Evolutionary conservation across 257 asterid species (phyloP).

Genomic region (Pogostemon cablin): DNA sequence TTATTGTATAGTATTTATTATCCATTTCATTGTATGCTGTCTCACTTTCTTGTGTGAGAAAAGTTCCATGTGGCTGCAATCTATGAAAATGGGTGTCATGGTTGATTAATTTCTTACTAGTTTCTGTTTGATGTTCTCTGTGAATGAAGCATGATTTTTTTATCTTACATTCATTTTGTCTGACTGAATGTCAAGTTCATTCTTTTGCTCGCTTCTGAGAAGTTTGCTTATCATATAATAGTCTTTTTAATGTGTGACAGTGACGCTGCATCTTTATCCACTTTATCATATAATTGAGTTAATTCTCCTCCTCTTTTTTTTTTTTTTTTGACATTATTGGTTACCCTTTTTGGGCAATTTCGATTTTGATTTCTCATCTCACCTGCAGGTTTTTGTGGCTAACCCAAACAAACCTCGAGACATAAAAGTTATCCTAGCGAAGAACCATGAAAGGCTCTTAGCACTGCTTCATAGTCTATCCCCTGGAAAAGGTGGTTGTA

Average conservation of each 20-base stretch:
- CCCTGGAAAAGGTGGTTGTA: slow-evolving; percentile 71
- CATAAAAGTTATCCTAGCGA: slow-evolving; percentile 76
- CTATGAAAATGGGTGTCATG: not conserved
- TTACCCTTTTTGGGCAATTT: slow-evolving; percentile 21
- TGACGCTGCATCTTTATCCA: not conserved
- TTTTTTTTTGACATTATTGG: not conserved
- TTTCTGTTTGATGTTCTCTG: not conserved
- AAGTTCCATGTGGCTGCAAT: not conserved
- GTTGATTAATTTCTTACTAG: not conserved
- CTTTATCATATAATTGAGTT: not conserved
- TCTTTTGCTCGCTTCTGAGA: slow-evolving; percentile 9
- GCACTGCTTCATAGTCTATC: slow-evolving; percentile 72
- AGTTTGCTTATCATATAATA: slow-evolving; percentile 7
- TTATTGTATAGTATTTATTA: not conserved
- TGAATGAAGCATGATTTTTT: not conserved
- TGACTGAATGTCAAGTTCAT: slow-evolving; percentile 12
- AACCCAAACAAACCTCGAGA: slow-evolving; percentile 97
- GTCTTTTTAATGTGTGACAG: not conserved
- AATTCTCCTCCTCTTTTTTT: too few species aligned
- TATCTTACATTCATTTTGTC: slow-evolving; percentile 16
- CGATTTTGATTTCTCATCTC: slow-evolving; percentile 18
- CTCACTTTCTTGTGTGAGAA: not conserved
- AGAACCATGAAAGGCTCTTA: slow-evolving; percentile 79
- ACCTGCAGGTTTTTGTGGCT: slow-evolving; percentile 88
- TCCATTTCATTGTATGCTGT: not conserved